phyloP scores from a whole-genome alignment of 2,329 filamentous ascomycete genomes.

The Sporothrix pseudoabietina region DNA sequence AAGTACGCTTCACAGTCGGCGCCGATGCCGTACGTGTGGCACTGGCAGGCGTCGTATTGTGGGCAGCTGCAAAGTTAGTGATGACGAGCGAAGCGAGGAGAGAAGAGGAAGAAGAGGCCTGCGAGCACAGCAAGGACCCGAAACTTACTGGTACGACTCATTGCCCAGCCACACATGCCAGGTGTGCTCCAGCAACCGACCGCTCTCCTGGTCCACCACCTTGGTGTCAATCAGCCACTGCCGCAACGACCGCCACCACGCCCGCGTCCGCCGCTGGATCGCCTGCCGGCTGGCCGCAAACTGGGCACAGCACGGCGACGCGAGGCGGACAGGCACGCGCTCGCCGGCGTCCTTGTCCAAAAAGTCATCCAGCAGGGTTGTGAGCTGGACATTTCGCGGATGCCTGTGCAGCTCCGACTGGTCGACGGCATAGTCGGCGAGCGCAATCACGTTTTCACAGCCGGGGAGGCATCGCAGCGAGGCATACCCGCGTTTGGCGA shows the following conservation, averaged over 20 bases:
- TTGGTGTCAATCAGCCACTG: slow-evolving; percentile 53
- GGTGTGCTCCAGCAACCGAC: slow-evolving; percentile 55
- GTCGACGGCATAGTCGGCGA: slow-evolving; percentile 30
- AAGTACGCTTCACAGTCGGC: slow-evolving; percentile 33
- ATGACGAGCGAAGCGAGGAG: background rate
- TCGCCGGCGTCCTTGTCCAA: slow-evolving; percentile 34
- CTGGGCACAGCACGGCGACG: slow-evolving; percentile 56
- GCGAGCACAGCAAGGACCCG: background rate
- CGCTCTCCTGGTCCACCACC: slow-evolving; percentile 48
- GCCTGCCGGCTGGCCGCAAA: slow-evolving; percentile 53
- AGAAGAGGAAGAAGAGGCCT: no score
- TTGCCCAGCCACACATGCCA: slow-evolving; percentile 52
- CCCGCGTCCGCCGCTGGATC: slow-evolving; percentile 44
- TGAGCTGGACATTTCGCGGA: slow-evolving; percentile 34
- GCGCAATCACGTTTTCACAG: slow-evolving; percentile 39
- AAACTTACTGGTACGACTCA: slow-evolving; percentile 33
- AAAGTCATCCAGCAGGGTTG: slow-evolving; percentile 36
- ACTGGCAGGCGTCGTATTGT: slow-evolving; percentile 34
- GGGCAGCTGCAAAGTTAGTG: slow-evolving; percentile 32
- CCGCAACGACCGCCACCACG: slow-evolving; percentile 51
- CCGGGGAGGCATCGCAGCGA: slow-evolving; percentile 56
- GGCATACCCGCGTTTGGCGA: slow-evolving; percentile 58
- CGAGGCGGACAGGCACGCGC: slow-evolving; percentile 43
- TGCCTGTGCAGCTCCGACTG: slow-evolving; percentile 14
- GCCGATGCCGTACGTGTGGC: slow-evolving; percentile 36